Base-by-base conservation (phyloP, 805 yeast genomes). In the Barnettozyma sp. region DNA sequence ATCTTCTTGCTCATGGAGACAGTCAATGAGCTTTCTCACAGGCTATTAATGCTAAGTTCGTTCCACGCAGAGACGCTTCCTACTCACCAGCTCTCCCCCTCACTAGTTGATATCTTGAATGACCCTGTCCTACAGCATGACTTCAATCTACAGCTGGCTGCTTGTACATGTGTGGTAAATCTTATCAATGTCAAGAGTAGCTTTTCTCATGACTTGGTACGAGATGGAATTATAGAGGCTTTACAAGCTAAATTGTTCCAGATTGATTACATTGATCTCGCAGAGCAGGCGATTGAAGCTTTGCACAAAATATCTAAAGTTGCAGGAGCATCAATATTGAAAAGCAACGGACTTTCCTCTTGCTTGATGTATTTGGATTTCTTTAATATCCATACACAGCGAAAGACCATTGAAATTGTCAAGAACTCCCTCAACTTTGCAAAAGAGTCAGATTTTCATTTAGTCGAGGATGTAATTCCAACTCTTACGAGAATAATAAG, bases 201-300 rank as follows among this genome's bases (percentile, higher is more conserved):
- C 30, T 73, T 77, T 30, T 70, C 78, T 6, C 68, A 70, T 35
- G 71, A 68, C 23, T 78, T 85, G 4, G 78, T 85, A 3, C 63
- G 70, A 15, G 73, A 73, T 13, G 80, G 81, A 26, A 81, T 79
- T 1, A 70, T 87, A 7, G 78, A 76, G 29, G 76, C 73, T 0
- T 63, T 92, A 18, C 73, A 81, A 45, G 62, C 66, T 6, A 82
- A 82, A 42, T 57, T 92, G 24, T 50, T 73, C 39, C 94, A 85
- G 43, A 79, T 90, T 13, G 76, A 78, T 36, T 88, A 75, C 52
- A 88, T 90, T 36, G 98, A 90, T 54, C 64, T 90, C 36, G 94
- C 95, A 0, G 98, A 90, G 53, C 96, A 88, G 58, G 86, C 87
- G 0, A 59, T 87, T 26, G 88, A 80, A 50, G 76, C 88, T 0